Evolutionary conservation across 345 rosid genomes (phyloP).

Genomic region (Syzygium aqueum): DNA sequence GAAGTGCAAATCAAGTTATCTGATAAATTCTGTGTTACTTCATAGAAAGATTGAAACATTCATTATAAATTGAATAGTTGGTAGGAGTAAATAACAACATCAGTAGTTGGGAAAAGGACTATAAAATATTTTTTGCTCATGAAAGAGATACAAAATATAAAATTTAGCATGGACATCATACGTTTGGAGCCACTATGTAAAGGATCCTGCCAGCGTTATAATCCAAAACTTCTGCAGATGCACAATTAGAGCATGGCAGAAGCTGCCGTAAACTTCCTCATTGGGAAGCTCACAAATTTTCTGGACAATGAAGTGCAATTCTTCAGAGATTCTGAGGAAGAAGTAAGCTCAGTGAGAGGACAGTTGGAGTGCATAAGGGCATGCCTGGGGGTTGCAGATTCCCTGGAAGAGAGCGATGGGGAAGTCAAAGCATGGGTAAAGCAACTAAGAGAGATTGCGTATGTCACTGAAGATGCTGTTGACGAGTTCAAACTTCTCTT

Average conservation of each 20-base stretch:
- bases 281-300: not conserved
- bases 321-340: not conserved
- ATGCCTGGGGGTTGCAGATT: constrained; percentile 14
- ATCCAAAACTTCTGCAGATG: not conserved
- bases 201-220: not conserved
- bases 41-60: not conserved
- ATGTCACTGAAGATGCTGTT: constrained; percentile 17
- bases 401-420: constrained; percentile 11
- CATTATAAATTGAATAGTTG: not conserved
- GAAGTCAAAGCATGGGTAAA: constrained; percentile 16
- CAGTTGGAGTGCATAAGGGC: constrained; percentile 12
- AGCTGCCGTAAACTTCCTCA: not conserved
- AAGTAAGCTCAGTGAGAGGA: not conserved
- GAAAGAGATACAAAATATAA: not conserved
- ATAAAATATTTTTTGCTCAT: not conserved
- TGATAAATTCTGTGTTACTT: too few species aligned
- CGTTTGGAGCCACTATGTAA: not conserved
- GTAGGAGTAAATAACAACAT: not conserved
- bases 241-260: not conserved
- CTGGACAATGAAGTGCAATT: not conserved
- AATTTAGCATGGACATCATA: not conserved
- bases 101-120: not conserved
- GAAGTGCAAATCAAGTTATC: not conserved
- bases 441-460: constrained; percentile 19
- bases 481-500: constrained; percentile 18